Conservation (phyloP, 1,284 basidiomycete species). For the Tilletia horrida region DNA sequence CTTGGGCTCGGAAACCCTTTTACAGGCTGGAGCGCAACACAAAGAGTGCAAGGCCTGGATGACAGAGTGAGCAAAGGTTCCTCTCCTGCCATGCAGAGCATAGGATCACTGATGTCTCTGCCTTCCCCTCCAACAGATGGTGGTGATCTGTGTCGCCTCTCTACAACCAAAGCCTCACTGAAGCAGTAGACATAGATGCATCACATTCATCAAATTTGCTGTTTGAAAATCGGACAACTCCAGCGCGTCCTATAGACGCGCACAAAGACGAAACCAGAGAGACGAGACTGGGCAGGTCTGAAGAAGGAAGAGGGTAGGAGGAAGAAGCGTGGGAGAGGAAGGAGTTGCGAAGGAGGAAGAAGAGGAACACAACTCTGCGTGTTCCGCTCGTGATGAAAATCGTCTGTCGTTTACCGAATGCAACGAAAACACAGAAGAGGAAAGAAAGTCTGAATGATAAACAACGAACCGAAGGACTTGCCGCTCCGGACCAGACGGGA, state of each 20-base stretch:
- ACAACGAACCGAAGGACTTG: no score
- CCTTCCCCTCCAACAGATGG: not conserved
- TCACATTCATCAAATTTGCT: not conserved
- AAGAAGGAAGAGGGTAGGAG: not conserved
- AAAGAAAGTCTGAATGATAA: no score
- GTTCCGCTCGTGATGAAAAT: no score
- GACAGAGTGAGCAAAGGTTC: not conserved
- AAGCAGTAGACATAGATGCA: not conserved
- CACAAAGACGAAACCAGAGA: no score
- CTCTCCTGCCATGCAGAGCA: not conserved
- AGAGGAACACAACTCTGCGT: no score
- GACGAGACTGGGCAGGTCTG: not conserved
- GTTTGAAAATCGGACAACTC: no score
- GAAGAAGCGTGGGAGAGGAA: not conserved
- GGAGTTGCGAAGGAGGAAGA: not conserved
- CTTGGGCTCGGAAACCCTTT: no score
- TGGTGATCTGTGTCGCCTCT: not conserved
- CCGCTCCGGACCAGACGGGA: no score
- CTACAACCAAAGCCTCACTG: not conserved
- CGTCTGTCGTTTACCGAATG: no score
- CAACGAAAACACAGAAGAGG: no score
- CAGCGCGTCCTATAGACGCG: no score
- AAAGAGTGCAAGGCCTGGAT: not conserved
- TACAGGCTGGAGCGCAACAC: not conserved
- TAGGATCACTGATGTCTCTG: not conserved